Conservation (phyloP, 2,329 filamentous ascomycete genomes). For the Paraphoma chrysanthemicola region DNA sequence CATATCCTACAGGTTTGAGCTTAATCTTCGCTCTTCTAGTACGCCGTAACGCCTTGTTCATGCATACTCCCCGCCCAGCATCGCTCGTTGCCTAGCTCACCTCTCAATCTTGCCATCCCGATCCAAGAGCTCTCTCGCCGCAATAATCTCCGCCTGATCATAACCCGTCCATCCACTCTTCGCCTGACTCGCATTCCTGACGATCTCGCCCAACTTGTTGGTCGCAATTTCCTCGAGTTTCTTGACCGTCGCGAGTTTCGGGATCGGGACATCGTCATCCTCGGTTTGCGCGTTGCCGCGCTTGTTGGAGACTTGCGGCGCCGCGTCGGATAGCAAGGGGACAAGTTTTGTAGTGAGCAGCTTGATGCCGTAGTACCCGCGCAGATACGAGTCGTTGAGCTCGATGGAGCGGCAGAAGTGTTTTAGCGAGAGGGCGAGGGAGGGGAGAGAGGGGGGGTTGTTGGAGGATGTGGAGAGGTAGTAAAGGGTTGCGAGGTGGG, state of each 20-base stretch:
- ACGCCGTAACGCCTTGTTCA: conserved; percentile 5
- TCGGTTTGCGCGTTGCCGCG: conserved; percentile 37
- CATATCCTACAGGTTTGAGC: not conserved
- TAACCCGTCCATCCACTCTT: conserved; percentile 76
- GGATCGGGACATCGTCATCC: conserved; percentile 55
- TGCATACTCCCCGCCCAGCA: not conserved
- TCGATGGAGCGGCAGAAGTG: conserved; percentile 91
- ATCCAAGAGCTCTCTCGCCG: conserved; percentile 71
- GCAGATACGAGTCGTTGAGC: conserved; percentile 89
- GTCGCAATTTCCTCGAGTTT: conserved; percentile 76
- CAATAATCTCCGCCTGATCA: conserved; percentile 72
- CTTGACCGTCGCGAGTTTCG: conserved; percentile 66
- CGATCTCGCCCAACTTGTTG: conserved; percentile 77
- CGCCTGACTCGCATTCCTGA: conserved; percentile 66
- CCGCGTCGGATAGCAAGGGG: conserved; percentile 37
- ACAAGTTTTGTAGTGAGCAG: conserved; percentile 62
- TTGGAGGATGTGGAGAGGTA: conserved; percentile 66
- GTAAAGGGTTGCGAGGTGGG: conserved; percentile 81
- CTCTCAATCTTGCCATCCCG: conserved; percentile 51
- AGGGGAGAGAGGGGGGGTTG: conserved; percentile 40
- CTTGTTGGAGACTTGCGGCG: conserved; percentile 30
- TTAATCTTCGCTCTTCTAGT: not conserved
- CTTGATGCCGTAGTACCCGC: conserved; percentile 92
- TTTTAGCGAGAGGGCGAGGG: conserved; percentile 75
- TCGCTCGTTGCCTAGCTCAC: conserved; percentile 2